phyloP scores from a whole-genome alignment of 2,329 filamentous ascomycete species.

The Fusarium haematococcum region DNA sequence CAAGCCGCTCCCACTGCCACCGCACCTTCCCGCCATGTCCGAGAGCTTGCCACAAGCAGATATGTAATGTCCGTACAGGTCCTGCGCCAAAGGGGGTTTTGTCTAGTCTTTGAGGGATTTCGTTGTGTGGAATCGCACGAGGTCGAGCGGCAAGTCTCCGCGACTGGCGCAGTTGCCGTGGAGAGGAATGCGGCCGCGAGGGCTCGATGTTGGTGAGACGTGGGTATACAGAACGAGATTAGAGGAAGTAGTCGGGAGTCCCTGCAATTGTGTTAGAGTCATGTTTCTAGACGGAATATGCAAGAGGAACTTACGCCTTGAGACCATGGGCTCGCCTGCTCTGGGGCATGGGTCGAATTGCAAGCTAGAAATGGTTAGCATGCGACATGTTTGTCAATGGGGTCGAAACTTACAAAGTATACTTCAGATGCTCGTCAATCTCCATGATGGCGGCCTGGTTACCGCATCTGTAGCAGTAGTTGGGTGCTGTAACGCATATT shows the following conservation, averaged over 20 bases:
- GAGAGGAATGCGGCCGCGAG: constrained; percentile 29
- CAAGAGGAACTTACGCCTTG: constrained; percentile 72
- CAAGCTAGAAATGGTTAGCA: constrained; percentile 71
- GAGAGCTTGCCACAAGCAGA: constrained; percentile 36
- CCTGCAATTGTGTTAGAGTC: constrained; percentile 55
- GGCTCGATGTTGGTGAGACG: constrained; percentile 40
- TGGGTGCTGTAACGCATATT: constrained; percentile 68
- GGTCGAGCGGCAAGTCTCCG: constrained; percentile 37
- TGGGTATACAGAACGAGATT: constrained; percentile 54
- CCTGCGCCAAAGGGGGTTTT: constrained; percentile 31
- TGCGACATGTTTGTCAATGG: neutral
- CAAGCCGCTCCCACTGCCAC: constrained; percentile 22
- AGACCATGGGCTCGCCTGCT: constrained; percentile 98
- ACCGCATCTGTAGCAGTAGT: constrained; percentile 98
- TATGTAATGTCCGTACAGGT: constrained; percentile 35
- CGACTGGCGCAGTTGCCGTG: constrained; percentile 27
- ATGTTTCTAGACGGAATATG: neutral
- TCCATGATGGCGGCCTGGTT: constrained; percentile 99
- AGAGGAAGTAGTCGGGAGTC: constrained; percentile 99
- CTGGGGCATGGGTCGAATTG: constrained; percentile 99
- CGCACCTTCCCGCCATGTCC: constrained; percentile 22
- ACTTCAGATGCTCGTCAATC: constrained; percentile 99
- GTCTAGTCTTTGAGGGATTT: constrained; percentile 30
- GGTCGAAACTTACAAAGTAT: constrained; percentile 86
- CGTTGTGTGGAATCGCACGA: constrained; percentile 46